Conservation (phyloP, 78 protist species). For the Dictyostelium brefeldianum region DNA sequence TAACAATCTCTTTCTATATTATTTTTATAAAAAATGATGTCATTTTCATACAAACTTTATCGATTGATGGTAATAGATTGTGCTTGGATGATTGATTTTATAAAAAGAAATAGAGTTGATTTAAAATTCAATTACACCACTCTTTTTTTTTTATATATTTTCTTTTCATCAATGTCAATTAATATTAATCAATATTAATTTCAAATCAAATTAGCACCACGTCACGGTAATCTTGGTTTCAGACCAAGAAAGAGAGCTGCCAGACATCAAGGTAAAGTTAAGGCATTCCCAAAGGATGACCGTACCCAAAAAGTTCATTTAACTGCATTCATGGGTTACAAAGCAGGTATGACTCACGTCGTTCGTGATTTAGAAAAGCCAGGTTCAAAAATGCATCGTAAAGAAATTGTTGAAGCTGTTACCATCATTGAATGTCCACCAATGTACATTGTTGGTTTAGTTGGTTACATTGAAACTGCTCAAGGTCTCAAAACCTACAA, state of each 20-base stretch:
- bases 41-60: constrained; percentile 76
- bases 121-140: neutral
- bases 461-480: constrained; percentile 99
- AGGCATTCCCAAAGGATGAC: constrained; percentile 99
- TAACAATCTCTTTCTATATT: no score
- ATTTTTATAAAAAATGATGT: constrained; percentile 16
- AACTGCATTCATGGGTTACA: constrained; percentile 99
- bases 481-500: constrained; percentile 98
- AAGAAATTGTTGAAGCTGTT: constrained; percentile 99
- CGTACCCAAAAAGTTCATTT: constrained; percentile 95
- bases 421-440: constrained; percentile 99
- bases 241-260: constrained; percentile 98
- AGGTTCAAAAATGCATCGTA: constrained; percentile 98
- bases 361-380: constrained; percentile 98
- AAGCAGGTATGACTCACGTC: constrained; percentile 99
- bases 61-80: constrained; percentile 62
- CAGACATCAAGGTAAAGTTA: constrained; percentile 94
- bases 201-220: constrained; percentile 93
- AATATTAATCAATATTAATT: neutral
- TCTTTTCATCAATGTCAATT: neutral
- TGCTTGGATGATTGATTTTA: constrained; percentile 76
- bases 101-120: no score
- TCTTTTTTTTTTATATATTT: neutral
- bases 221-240: constrained; percentile 99
- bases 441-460: constrained; percentile 99